These are phyloP conservation scores for Phaffia rhodozyma DNA, from an alignment of 1,284 basidiomycete genomes.

Conservation along the genomic window DNA sequence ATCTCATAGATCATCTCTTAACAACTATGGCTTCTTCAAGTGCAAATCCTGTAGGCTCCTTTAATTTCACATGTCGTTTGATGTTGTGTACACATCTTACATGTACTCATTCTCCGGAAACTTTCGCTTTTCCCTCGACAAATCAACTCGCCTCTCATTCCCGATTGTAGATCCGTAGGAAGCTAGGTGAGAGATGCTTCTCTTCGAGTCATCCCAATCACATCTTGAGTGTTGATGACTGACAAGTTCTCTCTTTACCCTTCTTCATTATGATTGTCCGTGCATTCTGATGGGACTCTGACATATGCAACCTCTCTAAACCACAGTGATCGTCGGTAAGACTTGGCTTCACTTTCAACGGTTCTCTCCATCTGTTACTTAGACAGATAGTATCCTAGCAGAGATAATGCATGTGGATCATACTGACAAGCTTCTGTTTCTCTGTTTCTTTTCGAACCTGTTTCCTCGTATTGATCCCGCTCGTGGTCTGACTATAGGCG, in stretches of 20 bases:
- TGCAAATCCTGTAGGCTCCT: too few relatives aligned
- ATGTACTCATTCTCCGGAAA: too few relatives aligned
- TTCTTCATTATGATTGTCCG: background rate
- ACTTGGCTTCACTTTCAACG: too few relatives aligned
- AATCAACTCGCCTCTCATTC: too few relatives aligned
- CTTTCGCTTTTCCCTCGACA: too few relatives aligned
- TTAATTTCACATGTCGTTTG: too few relatives aligned
- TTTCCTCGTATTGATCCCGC: background rate
- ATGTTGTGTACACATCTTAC: too few relatives aligned
- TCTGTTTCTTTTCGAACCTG: background rate
- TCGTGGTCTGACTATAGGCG: conserved; percentile 40
- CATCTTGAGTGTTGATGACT: background rate
- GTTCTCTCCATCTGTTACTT: background rate
- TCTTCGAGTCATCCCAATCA: background rate
- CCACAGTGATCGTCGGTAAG: conserved; percentile 6
- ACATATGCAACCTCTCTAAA: too few relatives aligned
- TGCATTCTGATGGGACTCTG: background rate
- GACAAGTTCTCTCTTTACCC: background rate
- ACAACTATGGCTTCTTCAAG: too few relatives aligned
- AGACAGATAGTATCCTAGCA: background rate
- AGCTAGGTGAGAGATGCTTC: background rate
- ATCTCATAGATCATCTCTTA: too few relatives aligned
- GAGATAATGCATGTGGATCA: background rate
- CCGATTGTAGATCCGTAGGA: conserved; percentile 4
- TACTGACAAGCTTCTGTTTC: background rate